A percentile compares a stretch with the other conserved stretches of the same genome.
Conservation (phyloP, 192 early-diverging fungal genomes). For the Thoreauomyces humboldtii region DNA sequence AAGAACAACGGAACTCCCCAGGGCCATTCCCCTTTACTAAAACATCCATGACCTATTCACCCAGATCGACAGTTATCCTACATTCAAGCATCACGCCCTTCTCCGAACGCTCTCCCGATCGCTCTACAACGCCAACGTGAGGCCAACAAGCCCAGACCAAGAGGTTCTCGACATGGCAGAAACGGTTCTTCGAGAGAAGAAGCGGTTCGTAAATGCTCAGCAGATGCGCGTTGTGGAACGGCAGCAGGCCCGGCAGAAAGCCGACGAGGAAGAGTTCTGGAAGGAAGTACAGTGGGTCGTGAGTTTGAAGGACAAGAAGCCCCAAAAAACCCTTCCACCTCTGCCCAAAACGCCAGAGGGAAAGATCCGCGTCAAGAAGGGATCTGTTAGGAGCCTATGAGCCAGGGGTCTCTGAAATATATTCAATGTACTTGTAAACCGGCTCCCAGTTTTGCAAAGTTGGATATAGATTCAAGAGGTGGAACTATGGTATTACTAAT, state of each 20-base stretch:
- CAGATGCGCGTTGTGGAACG: constrained; percentile 6
- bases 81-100: constrained; percentile 9
- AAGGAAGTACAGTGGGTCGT: constrained; percentile 9
- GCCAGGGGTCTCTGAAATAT: too few species aligned
- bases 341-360: background rate
- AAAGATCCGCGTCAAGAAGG: too few species aligned
- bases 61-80: constrained; percentile 13
- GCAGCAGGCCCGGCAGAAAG: background rate
- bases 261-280: constrained; percentile 4
- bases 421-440: too few species aligned
- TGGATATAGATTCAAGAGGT: too few species aligned
- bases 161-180: constrained; percentile 6
- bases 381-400: too few species aligned
- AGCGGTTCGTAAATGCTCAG: background rate
- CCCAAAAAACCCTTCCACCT: background rate
- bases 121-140: constrained; percentile 8
- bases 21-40: too few species aligned
- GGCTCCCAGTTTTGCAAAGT: too few species aligned
- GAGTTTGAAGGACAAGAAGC: background rate
- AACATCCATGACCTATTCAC: too few species aligned
- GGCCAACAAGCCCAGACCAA: constrained; percentile 15
- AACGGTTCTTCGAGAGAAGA: constrained; percentile 3
- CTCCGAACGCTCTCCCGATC: constrained; percentile 7
- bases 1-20: too few species aligned
- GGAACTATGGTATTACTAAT: too few species aligned